phyloP scores from a whole-genome alignment of 2,329 filamentous ascomycete genomes.

The Arthrobotrys sinensis region DNA sequence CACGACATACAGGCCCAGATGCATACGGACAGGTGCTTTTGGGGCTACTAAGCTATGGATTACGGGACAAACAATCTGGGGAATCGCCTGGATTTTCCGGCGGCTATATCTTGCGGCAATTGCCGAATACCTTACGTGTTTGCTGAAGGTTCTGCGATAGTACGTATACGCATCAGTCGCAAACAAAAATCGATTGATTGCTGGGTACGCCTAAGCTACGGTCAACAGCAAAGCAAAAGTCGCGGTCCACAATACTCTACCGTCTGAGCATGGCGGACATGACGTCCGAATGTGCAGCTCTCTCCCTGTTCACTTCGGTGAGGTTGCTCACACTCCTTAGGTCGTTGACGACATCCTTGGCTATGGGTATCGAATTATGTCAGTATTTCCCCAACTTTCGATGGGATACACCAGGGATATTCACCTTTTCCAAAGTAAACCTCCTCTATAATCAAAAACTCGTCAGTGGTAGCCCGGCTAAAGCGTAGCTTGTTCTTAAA shows the following conservation, averaged over 20 bases:
- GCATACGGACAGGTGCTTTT: background rate
- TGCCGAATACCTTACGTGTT: constrained; percentile 23
- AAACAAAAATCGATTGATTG: constrained; percentile 14
- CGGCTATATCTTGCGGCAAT: constrained; percentile 15
- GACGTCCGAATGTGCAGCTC: constrained; percentile 88
- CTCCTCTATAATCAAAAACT: constrained; percentile 74
- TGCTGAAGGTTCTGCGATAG: constrained; percentile 25
- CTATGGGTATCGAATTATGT: constrained; percentile 66
- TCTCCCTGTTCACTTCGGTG: constrained; percentile 86
- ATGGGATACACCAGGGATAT: background rate
- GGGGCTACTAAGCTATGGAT: constrained; percentile 1
- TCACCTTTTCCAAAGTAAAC: constrained; percentile 93
- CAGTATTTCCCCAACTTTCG: constrained; percentile 11
- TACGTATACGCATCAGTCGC: background rate
- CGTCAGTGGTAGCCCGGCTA: constrained; percentile 25
- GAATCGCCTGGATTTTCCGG: background rate
- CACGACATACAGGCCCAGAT: background rate
- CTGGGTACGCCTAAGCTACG: constrained; percentile 16
- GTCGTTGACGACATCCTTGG: constrained; percentile 97
- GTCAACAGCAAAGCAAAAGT: constrained; percentile 12
- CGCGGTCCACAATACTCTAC: constrained; percentile 39
- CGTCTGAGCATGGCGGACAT: constrained; percentile 74
- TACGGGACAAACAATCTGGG: constrained; percentile 12
- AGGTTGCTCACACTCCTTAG: constrained; percentile 83
- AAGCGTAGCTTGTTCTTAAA: background rate